phyloP scores from a whole-genome alignment of 2,329 filamentous ascomycete genomes.

The Aspergillus flavus region DNA sequence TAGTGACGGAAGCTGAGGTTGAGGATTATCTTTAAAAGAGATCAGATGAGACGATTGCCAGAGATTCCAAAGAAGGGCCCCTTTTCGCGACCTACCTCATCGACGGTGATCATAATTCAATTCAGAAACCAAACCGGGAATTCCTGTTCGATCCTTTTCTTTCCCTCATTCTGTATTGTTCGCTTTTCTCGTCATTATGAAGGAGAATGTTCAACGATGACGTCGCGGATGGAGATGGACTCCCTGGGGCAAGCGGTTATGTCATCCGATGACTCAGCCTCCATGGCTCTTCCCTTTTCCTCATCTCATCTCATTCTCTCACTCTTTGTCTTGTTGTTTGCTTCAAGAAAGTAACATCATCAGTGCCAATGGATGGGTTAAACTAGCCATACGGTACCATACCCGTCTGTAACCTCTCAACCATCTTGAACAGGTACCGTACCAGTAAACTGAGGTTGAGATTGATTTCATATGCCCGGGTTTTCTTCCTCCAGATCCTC shows the following conservation, averaged over 20 bases:
- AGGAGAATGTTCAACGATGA: conserved; percentile 3
- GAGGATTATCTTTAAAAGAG: neutral
- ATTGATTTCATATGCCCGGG: neutral
- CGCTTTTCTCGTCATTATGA: neutral
- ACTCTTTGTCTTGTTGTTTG: too few species aligned
- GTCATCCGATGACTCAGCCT: conserved; percentile 18
- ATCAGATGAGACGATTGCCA: neutral
- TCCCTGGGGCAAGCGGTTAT: neutral
- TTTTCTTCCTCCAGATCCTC: neutral
- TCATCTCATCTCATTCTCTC: too few species aligned
- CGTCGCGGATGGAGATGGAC: conserved; percentile 4
- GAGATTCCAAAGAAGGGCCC: neutral
- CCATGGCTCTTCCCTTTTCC: too few species aligned
- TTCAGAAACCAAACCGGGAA: neutral
- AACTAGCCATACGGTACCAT: neutral
- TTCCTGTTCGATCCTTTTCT: neutral
- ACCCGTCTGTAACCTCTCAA: neutral
- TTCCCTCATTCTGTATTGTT: neutral
- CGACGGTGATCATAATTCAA: neutral
- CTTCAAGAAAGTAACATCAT: neutral
- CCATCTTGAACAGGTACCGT: neutral
- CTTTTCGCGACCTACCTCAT: neutral
- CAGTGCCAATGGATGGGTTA: neutral
- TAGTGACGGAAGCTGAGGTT: neutral
- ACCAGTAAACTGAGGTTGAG: neutral